These are phyloP conservation scores for Kluyveromyces aestuarii DNA, from an alignment of 805 yeast genomes.

Conservation along the genomic window DNA sequence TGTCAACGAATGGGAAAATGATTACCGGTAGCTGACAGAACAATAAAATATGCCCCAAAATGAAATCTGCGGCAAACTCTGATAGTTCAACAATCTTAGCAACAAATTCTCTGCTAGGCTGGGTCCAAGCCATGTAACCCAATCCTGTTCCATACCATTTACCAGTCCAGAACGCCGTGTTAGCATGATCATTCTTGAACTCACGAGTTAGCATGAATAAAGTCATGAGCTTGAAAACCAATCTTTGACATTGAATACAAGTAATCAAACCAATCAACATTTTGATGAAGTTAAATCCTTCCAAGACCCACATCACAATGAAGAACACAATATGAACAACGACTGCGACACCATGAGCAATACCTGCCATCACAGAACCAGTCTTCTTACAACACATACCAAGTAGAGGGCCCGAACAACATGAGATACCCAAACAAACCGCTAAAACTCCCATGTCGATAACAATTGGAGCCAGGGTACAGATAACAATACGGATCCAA, in stretches of 20 bases:
- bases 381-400: conserved; percentile 95
- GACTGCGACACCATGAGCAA: conserved; percentile 94
- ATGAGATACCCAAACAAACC: conserved; percentile 72
- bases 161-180: conserved; percentile 99
- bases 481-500: conserved; percentile 58
- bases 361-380: conserved; percentile 87
- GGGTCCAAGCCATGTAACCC: conserved; percentile 91
- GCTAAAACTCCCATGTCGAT: conserved; percentile 80
- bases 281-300: conserved; percentile 83
- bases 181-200: conserved; percentile 89
- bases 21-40: conserved; percentile 85
- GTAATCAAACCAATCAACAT: conserved; percentile 82
- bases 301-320: conserved; percentile 94
- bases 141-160: conserved; percentile 95
- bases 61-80: conserved; percentile 93
- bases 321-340: conserved; percentile 78
- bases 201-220: conserved; percentile 80
- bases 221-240: conserved; percentile 77
- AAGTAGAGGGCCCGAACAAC: conserved; percentile 95
- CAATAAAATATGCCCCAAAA: conserved; percentile 82
- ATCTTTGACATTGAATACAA: conserved; percentile 79
- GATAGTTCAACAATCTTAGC: conserved; percentile 93
- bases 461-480: conserved; percentile 85
- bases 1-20: conserved; percentile 79
- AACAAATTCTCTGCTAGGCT: conserved; percentile 89